Evolutionary conservation across 192 early-diverging fungal genomes (phyloP).

Genomic region (Rhizophagus clarus): DNA sequence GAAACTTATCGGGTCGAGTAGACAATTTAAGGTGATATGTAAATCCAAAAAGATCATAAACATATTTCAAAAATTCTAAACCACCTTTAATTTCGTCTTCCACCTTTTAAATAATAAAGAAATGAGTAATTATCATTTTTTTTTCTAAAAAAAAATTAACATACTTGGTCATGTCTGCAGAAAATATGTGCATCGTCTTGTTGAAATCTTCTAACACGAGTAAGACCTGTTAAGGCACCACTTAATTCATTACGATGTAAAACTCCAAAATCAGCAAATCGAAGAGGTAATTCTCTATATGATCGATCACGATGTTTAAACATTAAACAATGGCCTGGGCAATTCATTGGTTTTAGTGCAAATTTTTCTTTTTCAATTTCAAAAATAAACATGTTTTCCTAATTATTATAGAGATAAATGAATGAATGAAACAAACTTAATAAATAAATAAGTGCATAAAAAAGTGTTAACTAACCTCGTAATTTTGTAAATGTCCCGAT

Average conservation of each 20-base stretch:
- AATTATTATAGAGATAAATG: neutral
- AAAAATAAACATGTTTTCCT: slow-evolving; percentile 96
- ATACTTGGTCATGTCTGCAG: slow-evolving; percentile 82
- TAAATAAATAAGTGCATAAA: neutral
- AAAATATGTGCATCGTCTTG: slow-evolving; percentile 99
- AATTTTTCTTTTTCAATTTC: slow-evolving; percentile 97
- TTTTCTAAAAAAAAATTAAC: neutral
- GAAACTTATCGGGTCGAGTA: slow-evolving; percentile 94
- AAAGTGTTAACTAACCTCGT: slow-evolving; percentile 42
- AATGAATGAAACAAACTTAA: neutral
- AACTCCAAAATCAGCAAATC: slow-evolving; percentile 97
- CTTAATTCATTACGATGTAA: slow-evolving; percentile 94
- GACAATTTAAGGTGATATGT: slow-evolving; percentile 89
- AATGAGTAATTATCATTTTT: too few species aligned
- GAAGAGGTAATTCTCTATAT: slow-evolving; percentile 93
- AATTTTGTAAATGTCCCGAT: slow-evolving; percentile 96
- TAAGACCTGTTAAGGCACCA: slow-evolving; percentile 92
- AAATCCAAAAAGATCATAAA: slow-evolving; percentile 96
- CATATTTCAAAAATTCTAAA: slow-evolving; percentile 86
- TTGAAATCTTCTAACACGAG: slow-evolving; percentile 97
- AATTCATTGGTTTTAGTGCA: slow-evolving; percentile 99
- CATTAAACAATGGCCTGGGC: slow-evolving; percentile 98
- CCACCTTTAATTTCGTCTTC: slow-evolving; percentile 78
- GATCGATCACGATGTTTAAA: slow-evolving; percentile 91
- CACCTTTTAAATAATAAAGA: slow-evolving; percentile 45